Evolutionary conservation across 2,329 filamentous ascomycete genomes (phyloP), one percentile per base, ranked within the genome.

Genomic region (Talaromyces rugulosus): DNA sequence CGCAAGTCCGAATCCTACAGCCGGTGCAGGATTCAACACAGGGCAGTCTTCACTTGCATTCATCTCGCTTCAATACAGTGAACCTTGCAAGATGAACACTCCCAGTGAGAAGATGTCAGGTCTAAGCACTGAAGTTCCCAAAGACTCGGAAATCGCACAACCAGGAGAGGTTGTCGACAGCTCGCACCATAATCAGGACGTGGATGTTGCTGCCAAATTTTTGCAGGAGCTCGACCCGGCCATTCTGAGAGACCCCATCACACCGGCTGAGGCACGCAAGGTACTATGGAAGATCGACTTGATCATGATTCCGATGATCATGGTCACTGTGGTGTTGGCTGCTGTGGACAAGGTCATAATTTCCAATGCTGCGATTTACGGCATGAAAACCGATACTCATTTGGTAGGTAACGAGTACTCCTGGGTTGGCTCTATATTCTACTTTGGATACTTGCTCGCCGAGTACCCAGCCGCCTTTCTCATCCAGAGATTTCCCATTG

Each of bases 331-430:
- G 27, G 65, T 69, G 28, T 52, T 71, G 27, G 68, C 66, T 34
- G 69, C 69, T 16, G 66, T 73, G 23, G 70, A 74, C 66, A 74
- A 75, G 58, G 69, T 73, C 56, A 69, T 70, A 11, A 69, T 74
- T 12, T 61, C 59, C 53, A 61, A 61, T 36, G 60, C 60, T 18
- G 60, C 60, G 27, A 62, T 62, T 40, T 59, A 58, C 30, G 60
- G 60, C 4, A 62, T 62, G 56, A 58, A 31, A 30, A 51, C 50
- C 5, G 60, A 62, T 53, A 33, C 56, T 9, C 55, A 62, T 23
- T 55, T 62, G 8, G 50, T 54, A 12, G 60, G 60, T 5, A 58
- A 62, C 27, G n/a, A 62, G 40, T 62, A 62, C n/a, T 62, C 60
- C 2, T 58, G 55, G 60, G 55, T 62, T 16, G 60, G 60, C 28